A percentile compares a stretch with the other conserved stretches of the same genome.
phyloP scores from a whole-genome alignment of 768 basidiomycete species.

The Kwoniella botswanensis region DNA sequence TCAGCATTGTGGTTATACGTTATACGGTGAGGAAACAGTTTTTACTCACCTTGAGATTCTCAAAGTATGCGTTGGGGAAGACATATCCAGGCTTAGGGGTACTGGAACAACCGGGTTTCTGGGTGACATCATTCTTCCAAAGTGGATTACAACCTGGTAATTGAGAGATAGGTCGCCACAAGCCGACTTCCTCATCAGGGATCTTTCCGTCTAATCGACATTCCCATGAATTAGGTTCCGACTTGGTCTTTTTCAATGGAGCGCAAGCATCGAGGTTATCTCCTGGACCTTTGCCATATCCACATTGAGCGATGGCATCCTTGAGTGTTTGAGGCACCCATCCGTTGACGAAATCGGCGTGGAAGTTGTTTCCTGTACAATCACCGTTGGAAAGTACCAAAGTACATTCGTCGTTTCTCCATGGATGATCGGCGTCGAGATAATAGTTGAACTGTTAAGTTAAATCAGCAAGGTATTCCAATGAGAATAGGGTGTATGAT shows the following conservation, averaged over 20 bases:
- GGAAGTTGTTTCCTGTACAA: conserved; percentile 38
- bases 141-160: conserved; percentile 52
- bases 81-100: conserved; percentile 25
- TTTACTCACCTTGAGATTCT: conserved; percentile 37
- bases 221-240: conserved; percentile 14
- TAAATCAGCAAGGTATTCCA: neutral
- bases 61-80: conserved; percentile 39
- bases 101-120: conserved; percentile 35
- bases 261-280: conserved; percentile 35
- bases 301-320: conserved; percentile 40
- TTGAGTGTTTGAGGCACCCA: conserved; percentile 37
- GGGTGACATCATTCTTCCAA: conserved; percentile 32
- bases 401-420: conserved; percentile 43
- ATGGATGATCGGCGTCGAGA: conserved; percentile 34
- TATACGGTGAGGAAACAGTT: neutral
- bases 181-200: conserved; percentile 50
- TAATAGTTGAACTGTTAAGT: conserved; percentile 38
- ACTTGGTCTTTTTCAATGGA: conserved; percentile 30
- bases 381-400: conserved; percentile 50
- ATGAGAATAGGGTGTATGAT: neutral
- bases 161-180: conserved; percentile 32
- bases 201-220: conserved; percentile 44
- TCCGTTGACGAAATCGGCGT: conserved; percentile 49
- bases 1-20: neutral
- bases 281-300: conserved; percentile 34